Evolutionary conservation across 2,329 filamentous ascomycete species (phyloP).

Genomic region (Penicillium oxalicum): DNA sequence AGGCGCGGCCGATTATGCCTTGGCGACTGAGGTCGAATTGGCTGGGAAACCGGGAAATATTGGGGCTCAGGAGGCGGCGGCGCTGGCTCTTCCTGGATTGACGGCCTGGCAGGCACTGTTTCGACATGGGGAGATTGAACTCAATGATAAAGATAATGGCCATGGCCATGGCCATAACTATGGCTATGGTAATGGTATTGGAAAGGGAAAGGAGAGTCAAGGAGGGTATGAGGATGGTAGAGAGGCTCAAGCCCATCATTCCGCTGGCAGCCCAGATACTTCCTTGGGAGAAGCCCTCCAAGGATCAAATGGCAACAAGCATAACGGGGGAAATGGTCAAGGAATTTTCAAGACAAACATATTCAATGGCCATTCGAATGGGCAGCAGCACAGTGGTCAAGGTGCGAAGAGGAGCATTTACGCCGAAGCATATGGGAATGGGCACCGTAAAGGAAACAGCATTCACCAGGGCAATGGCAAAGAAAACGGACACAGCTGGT

Average conservation of each 20-base stretch:
- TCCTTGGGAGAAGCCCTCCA: not conserved
- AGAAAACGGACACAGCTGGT: slow-evolving; percentile 1
- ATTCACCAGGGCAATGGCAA: too few relatives aligned
- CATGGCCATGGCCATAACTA: slow-evolving; percentile 5
- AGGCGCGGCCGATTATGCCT: slow-evolving; percentile 37
- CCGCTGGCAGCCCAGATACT: too few relatives aligned
- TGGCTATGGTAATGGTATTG: slow-evolving; percentile 1
- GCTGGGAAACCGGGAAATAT: slow-evolving; percentile 36
- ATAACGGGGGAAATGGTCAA: not conserved
- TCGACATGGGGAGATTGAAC: slow-evolving; percentile 30
- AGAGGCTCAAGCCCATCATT: not conserved
- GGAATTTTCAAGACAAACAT: not conserved
- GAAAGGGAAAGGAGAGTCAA: slow-evolving; percentile 1
- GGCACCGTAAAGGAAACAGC: not conserved
- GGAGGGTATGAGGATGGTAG: not conserved
- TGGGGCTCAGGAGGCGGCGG: slow-evolving; percentile 28
- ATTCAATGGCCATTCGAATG: not conserved
- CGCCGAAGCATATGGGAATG: not conserved
- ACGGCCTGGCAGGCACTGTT: slow-evolving; percentile 42
- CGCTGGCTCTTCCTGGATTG: slow-evolving; percentile 35
- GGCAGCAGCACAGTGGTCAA: not conserved
- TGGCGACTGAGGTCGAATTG: slow-evolving; percentile 36
- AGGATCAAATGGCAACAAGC: slow-evolving; percentile 2
- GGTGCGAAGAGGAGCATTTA: not conserved
- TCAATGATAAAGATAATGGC: slow-evolving; percentile 8